A percentile compares a stretch with the other conserved stretches of the same genome.
phyloP scores from a whole-genome alignment of 2,329 filamentous ascomycete species.

The Coniochaeta sp. region DNA sequence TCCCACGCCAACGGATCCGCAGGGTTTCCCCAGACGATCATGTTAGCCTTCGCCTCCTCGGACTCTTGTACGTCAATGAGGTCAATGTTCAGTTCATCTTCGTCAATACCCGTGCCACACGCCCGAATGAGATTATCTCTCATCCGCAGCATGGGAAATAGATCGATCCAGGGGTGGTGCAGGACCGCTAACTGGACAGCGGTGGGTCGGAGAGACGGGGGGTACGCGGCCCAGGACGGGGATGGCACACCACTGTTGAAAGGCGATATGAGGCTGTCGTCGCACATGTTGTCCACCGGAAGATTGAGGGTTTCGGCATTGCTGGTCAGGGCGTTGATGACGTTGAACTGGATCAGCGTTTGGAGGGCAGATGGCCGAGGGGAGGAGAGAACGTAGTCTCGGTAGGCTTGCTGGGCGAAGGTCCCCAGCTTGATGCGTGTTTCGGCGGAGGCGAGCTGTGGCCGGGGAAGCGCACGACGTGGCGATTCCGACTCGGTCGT shows the following conservation, averaged over 20 bases:
- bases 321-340: background rate
- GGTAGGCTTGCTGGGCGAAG: background rate
- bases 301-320: background rate
- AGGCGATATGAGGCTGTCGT: background rate
- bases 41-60: background rate
- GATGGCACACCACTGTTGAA: background rate
- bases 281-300: background rate
- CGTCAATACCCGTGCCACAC: background rate
- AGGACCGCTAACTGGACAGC: background rate
- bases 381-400: background rate
- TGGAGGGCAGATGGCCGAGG: background rate
- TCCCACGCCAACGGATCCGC: slow-evolving; percentile 40
- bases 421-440: background rate
- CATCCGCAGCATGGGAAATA: background rate
- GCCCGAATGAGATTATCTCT: background rate
- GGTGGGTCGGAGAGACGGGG: background rate
- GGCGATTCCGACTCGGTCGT: background rate
- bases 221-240: background rate
- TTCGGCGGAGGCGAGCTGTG: too few species aligned
- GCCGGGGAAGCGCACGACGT: too few species aligned
- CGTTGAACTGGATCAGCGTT: background rate
- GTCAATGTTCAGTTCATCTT: background rate
- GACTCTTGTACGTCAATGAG: background rate
- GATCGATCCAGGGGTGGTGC: slow-evolving; percentile 1
- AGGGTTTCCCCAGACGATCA: slow-evolving; percentile 40